Conservation (phyloP, 179 eudicot species). For the Beta macrorhiza region DNA sequence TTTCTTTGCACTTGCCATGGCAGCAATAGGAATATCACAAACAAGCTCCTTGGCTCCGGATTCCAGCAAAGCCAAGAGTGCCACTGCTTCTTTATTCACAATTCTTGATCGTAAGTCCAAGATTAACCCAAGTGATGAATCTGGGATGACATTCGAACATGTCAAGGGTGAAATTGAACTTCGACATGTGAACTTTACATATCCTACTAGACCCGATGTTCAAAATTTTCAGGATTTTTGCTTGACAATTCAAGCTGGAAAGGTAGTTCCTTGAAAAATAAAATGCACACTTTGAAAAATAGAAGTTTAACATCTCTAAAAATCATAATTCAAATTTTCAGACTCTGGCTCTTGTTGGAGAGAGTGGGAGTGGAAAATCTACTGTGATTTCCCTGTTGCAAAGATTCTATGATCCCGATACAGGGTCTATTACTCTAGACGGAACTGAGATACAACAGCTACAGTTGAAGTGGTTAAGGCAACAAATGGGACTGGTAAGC, state of each 20-base stretch:
- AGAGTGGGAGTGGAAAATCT: too few relatives aligned
- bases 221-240: slow-evolving; percentile 60
- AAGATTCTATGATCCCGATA: too few relatives aligned
- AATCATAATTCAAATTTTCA: too few relatives aligned
- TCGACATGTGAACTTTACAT: slow-evolving; percentile 60
- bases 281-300: too few relatives aligned
- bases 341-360: too few relatives aligned
- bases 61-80: slow-evolving; percentile 55
- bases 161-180: slow-evolving; percentile 68
- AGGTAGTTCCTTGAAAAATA: slow-evolving; percentile 32
- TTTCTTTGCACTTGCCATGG: slow-evolving; percentile 75
- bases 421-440: too few relatives aligned
- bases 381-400: too few relatives aligned
- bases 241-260: slow-evolving; percentile 55
- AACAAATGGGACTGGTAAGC: slow-evolving; percentile 29
- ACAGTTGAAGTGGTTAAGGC: too few relatives aligned
- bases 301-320: too few relatives aligned
- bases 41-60: slow-evolving; percentile 62
- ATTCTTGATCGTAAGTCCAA: slow-evolving; percentile 68
- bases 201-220: slow-evolving; percentile 70
- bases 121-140: slow-evolving; percentile 67
- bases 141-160: slow-evolving; percentile 51
- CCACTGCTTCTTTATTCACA: slow-evolving; percentile 62
- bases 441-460: too few relatives aligned
- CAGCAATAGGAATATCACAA: slow-evolving; percentile 60